Evolutionary conservation across 352 stramenopile genomes (phyloP), one percentile per base, ranked within the genome.

Genomic region (Phytophthora pisi): DNA sequence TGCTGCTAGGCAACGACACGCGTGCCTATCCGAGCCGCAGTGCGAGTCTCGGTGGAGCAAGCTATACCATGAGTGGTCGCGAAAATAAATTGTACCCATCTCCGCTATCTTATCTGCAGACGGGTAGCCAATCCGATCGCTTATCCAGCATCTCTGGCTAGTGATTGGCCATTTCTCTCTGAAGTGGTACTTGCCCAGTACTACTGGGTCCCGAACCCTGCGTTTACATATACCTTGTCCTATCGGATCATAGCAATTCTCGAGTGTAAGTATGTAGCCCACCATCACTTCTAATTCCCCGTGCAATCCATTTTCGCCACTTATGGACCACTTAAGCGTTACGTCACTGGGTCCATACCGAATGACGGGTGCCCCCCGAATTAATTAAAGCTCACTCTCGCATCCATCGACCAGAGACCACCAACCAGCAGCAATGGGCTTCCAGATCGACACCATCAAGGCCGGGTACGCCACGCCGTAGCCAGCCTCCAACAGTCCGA

Each of bases 361-460:
- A 16, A n/a, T 16, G 36, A 42, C 36, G 36, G 52, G 28, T 9
- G 26, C 6, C 28, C 28, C 28, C 28, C 28, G 28, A 31, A 20
- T 20, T 20, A 31, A 31, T 31, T 31, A 31, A 31, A 31, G 38
- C 24, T 23, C 61, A 64, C 47, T 68, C 34, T 59, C 61, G 36
- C 55, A 66, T 60, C 43, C 43, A 43, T 46, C 49, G 51, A 59
- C 51, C 28, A 47, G 15, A 66, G 23, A 60, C 46, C 30, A 67
- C 51, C 38, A 56, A 58, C 20, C 8, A 51, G 26, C 23, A 64
- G 62, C 24, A 15, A 84, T 83, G 72, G 66, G 76, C 38, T 82
- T 90, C 64, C 67, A 92, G 61, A 83, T 94, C 34, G 86, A 92
- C 49, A 91, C 84, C 61, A 89, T 91, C 72, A 94, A 90, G 74